Evolutionary conservation across 1,139 yeast genomes (phyloP).

Genomic region (Candida neerlandica): DNA sequence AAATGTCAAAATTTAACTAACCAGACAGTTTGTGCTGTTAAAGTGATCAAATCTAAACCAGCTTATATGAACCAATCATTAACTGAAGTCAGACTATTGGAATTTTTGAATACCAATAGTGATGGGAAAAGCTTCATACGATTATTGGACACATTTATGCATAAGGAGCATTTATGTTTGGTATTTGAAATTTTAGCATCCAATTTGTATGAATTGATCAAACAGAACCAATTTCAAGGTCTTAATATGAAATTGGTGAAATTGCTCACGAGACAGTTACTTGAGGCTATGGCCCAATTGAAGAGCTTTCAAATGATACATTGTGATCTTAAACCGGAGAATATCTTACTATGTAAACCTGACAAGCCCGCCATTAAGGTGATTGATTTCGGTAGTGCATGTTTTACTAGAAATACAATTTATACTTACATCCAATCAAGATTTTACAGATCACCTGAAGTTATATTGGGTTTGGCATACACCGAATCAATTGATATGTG

Average conservation of each 20-base stretch:
- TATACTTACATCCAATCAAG: constrained; percentile 95
- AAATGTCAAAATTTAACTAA: constrained; percentile 91
- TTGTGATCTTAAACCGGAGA: constrained; percentile 97
- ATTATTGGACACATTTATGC: constrained; percentile 86
- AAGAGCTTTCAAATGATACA: constrained; percentile 87
- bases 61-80: constrained; percentile 91
- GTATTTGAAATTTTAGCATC: constrained; percentile 90
- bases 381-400: constrained; percentile 96
- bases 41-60: constrained; percentile 89
- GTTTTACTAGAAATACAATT: constrained; percentile 86
- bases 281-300: constrained; percentile 77
- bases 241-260: constrained; percentile 78
- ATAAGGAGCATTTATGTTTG: constrained; percentile 87
- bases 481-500: constrained; percentile 96
- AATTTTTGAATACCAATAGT: constrained; percentile 73
- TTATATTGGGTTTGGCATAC: constrained; percentile 85
- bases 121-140: constrained; percentile 77
- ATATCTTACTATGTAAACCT: constrained; percentile 76
- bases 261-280: constrained; percentile 73
- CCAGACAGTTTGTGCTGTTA: constrained; percentile 90
- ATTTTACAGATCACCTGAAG: constrained; percentile 95
- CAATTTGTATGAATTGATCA: constrained; percentile 84
- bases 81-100: constrained; percentile 86
- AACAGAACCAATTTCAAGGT: constrained; percentile 94
- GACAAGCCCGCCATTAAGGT: constrained; percentile 89